A percentile compares a stretch with the other conserved stretches of the same genome.
Conservation (phyloP, 1,284 basidiomycete species). For the Cutaneotrichosporon sp. region DNA sequence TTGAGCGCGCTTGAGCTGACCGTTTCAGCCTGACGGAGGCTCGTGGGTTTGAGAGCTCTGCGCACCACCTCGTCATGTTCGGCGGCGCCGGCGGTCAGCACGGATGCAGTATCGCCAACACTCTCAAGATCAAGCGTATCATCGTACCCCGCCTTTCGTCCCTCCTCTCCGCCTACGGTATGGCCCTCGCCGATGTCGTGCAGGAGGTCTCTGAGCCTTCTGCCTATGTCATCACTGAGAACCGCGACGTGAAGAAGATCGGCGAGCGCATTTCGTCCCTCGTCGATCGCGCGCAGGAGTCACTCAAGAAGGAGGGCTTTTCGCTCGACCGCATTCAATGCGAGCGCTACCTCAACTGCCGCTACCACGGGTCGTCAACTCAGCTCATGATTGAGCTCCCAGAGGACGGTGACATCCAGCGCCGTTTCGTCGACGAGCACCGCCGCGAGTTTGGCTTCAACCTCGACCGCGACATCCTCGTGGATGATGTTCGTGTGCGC, state of each 20-base stretch:
- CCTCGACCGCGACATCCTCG: slow-evolving; percentile 39
- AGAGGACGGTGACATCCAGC: slow-evolving; percentile 34
- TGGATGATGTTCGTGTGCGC: slow-evolving; percentile 44
- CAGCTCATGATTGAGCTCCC: slow-evolving; percentile 46
- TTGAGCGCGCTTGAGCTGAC: slow-evolving; percentile 7
- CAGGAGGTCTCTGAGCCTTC: slow-evolving; percentile 42
- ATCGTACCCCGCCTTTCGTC: slow-evolving; percentile 45
- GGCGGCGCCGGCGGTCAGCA: slow-evolving; percentile 49
- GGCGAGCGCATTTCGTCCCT: slow-evolving; percentile 29
- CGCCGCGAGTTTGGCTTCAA: slow-evolving; percentile 48
- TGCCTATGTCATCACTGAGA: slow-evolving; percentile 28
- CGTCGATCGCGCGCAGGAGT: slow-evolving; percentile 60
- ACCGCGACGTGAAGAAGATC: slow-evolving; percentile 27
- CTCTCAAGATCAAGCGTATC: slow-evolving; percentile 41
- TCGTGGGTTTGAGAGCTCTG: slow-evolving; percentile 37
- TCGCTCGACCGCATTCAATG: slow-evolving; percentile 66
- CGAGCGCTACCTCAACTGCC: slow-evolving; percentile 58
- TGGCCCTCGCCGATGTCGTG: slow-evolving; percentile 46
- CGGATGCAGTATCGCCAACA: slow-evolving; percentile 39
- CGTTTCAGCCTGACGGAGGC: slow-evolving; percentile 35
- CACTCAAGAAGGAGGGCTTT: slow-evolving; percentile 80
- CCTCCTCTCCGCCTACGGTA: slow-evolving; percentile 47
- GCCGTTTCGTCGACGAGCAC: slow-evolving; percentile 39
- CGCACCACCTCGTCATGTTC: slow-evolving; percentile 44
- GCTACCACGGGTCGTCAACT: slow-evolving; percentile 43